A percentile compares a stretch with the other conserved stretches of the same genome.
phyloP scores from a whole-genome alignment of 345 rosid genomes.

The Gossypium turneri region DNA sequence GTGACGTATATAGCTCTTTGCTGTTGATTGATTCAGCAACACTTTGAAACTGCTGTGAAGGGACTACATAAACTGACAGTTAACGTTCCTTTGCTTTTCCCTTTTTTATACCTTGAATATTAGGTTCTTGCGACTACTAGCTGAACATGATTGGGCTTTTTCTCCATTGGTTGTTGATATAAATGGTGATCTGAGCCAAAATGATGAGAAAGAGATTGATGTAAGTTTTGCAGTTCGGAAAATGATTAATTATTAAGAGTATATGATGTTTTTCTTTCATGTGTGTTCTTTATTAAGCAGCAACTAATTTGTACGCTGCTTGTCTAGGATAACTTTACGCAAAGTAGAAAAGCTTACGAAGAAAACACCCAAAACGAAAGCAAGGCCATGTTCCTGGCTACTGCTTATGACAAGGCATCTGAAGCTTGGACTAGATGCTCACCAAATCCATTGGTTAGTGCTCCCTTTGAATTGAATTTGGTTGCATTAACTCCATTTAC shows the following conservation, averaged over 20 bases:
- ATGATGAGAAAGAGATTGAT: slow-evolving; percentile 65
- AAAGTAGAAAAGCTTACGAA: slow-evolving; percentile 56
- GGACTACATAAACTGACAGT: neutral
- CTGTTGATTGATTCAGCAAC: neutral
- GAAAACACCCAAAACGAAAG: slow-evolving; percentile 43
- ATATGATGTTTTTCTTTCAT: slow-evolving; percentile 8
- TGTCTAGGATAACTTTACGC: slow-evolving; percentile 61
- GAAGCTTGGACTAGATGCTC: slow-evolving; percentile 82
- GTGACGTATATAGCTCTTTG: neutral
- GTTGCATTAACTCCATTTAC: neutral
- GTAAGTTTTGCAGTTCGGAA: slow-evolving; percentile 40
- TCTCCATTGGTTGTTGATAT: slow-evolving; percentile 78
- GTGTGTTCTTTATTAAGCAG: neutral
- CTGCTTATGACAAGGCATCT: slow-evolving; percentile 84
- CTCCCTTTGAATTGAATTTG: slow-evolving; percentile 13
- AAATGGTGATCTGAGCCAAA: slow-evolving; percentile 65
- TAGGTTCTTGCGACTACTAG: slow-evolving; percentile 80
- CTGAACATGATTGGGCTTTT: slow-evolving; percentile 80
- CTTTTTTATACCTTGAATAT: slow-evolving; percentile 5
- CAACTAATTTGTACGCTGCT: slow-evolving; percentile 3
- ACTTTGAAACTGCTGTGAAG: neutral
- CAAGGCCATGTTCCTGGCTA: slow-evolving; percentile 79
- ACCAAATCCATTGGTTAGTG: slow-evolving; percentile 67
- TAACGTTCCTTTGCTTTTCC: neutral
- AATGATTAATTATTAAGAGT: slow-evolving; percentile 16